Evolutionary conservation across 768 basidiomycete species (phyloP).

Genomic region (Fistulinella prunicolor): DNA sequence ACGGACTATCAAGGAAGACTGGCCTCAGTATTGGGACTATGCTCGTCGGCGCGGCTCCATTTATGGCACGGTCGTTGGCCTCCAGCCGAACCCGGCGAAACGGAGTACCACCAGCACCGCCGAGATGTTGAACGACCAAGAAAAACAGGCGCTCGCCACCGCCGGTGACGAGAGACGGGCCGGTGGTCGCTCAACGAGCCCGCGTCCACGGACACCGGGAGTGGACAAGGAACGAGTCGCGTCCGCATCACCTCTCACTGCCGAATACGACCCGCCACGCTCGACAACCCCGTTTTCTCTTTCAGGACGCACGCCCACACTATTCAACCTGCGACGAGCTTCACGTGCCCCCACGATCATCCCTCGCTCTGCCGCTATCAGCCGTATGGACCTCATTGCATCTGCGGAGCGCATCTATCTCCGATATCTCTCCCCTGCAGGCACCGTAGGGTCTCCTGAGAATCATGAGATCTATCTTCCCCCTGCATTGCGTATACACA

Average conservation of each 20-base stretch:
- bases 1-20: constrained; percentile 89
- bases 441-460: constrained; percentile 72
- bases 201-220: constrained; percentile 44
- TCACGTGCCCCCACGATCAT: constrained; percentile 94
- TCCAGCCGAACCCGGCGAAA: constrained; percentile 60
- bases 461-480: constrained; percentile 99
- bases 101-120: constrained; percentile 82
- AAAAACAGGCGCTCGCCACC: constrained; percentile 60
- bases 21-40: constrained; percentile 98
- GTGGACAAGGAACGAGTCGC: constrained; percentile 36
- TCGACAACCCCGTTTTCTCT: constrained; percentile 80
- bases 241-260: constrained; percentile 48
- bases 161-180: constrained; percentile 43
- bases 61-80: constrained; percentile 85
- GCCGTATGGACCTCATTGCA: constrained; percentile 83
- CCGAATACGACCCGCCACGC: constrained; percentile 50
- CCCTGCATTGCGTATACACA: constrained; percentile 84
- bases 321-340: constrained; percentile 72
- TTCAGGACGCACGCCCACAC: constrained; percentile 69
- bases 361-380: constrained; percentile 86
- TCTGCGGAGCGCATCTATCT: constrained; percentile 96
- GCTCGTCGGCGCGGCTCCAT: constrained; percentile 90
- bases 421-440: constrained; percentile 85
- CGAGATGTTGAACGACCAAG: constrained; percentile 66
- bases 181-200: constrained; percentile 57